Evolutionary conservation across 257 asterid genomes (phyloP), one percentile per base, ranked within the genome.

Genomic region (Ilex aquifolium): DNA sequence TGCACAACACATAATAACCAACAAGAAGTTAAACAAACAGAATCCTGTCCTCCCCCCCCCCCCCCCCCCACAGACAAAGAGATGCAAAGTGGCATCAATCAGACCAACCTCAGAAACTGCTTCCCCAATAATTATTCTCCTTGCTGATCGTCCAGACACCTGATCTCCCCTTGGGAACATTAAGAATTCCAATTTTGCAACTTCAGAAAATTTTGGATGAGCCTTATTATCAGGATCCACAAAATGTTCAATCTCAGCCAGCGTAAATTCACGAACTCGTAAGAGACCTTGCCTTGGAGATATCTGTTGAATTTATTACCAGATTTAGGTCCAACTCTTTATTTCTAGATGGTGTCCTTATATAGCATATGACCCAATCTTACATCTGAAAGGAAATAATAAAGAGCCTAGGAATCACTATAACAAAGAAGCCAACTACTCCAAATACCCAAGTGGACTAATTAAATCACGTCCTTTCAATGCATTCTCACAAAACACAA

Each of bases 231-330:
- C 82, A 56, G 92, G 96, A 69, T 88, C 95, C 61, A 88, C 95
- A 63, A 88, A 88, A 69, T 86, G 96, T 62, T 88, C 96, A 56
- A 88, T 86, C 72, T 88, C 95, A 48, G 95, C 95, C 36, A 88
- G 63, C 4, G 95, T 88, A 70, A 86, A 88, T 59, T 88, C 96
- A 58, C 90, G 96, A 21, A 86, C 92, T 74, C 95, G 79, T 39
- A 86, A 48, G 63, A 86, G 95, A 71, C 96, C 96, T 86, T 88
- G 95, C 0, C 96, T 73, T n/a, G 96, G 95, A 56, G 95, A 86
- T 31, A 88, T 88, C 95, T 88, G 82, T 64, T 83, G 57, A 59
- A 7, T 44, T 44, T 32, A 54, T 11, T 53, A 6, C 30, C 31
- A 10, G 15, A 14, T 2, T 53, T 7, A 15, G 11, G 2, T 10